Evolutionary conservation across 2,329 filamentous ascomycete species (phyloP), one percentile per base, ranked within the genome.

Genomic region (Trichophyton simii): DNA sequence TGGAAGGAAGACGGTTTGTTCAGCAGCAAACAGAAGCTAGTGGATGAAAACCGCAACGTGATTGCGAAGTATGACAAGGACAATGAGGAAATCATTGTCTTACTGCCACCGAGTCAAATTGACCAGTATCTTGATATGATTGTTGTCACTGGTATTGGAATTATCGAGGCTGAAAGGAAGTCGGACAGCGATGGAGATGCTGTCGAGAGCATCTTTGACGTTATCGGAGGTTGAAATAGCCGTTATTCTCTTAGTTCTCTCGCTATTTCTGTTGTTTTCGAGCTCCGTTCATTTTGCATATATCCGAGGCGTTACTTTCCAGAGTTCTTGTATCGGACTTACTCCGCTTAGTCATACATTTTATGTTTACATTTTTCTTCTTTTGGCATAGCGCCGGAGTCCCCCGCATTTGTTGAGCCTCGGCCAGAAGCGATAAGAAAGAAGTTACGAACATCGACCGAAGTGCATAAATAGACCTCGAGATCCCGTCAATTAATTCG

Each of bases 51-150:
- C n/a, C 60, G 50, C 2, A 58, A 63, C 9, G 62, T 64, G 41
- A 48, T 65, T 48, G 65, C 65, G 13, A 54, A 52, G 42, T 66
- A 64, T 57, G 59, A 63, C 50, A 58, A 44, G 34, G 18, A 25
- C 3, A 13, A 41, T 38, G 62, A 61, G 4, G 41, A 15, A 31
- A 57, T 63, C 13, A 48, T 59, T 22, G 44, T 66, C 34, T 31
- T 63, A 44, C 50, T 63, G 25, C 63, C 58, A n/a, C 60, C 60
- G 1, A 58, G 38, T 13, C 28, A 38, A 9, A 41, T 63, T 38
- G 48, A 62, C 38, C 57, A 18, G 36, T 60, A 63, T 59, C 15
- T 66, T 9, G 63, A 65, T 60, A 60, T 65, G 60, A 63, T 66
- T 28, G 44, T 65, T 38, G 54, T 65, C 28, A 64, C 65, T 3